Base-by-base conservation (phyloP, 257 asterid species). In the Salvia miltiorrhiza region DNA sequence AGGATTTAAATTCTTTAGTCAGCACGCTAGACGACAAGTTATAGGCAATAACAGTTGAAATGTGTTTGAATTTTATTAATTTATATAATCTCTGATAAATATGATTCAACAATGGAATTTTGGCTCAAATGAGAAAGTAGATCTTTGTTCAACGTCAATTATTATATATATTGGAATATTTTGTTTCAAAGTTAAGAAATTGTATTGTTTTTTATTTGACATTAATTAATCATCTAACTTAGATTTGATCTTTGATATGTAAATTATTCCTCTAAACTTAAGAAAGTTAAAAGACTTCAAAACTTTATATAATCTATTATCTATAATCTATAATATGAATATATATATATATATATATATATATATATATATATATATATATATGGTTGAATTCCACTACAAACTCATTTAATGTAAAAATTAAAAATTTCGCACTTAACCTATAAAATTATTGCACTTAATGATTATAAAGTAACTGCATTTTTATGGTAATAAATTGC, bases 11-110 rank as follows among this genome's bases (percentile, higher is more conserved):
- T 56, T 16, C 8, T 26, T 16, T 30, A 40, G 74, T 21, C 66
- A 64, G 23, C 44, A 43, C 9, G 43, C 32, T 53, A 53, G 41
- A 63, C 32, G 72, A 64, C 72, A 64, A 53, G 28, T 28, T 43
- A 41, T 20, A 44, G 28, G 66, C 23, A n/a, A 30, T 21, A 62
- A 41, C 7, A 37, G 43, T 7, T 24, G 32, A 47, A 37, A 28
- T 14, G 39, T 53, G 66, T 41, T 41, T 54, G 3, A 40, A 39
- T 19, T 72, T 55, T 37, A n/a, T 56, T 56, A 26, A 23, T 33
- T 21, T 9, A 35, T 5, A 1, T 67, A 47, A 50, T 13, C 19
- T 62, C 20, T 39, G 2, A 11, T 3, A 4, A 19, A 59, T n/a
- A n/a, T 13, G 57, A 11, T 16, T 28, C 7, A 7, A 9, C 6